Base-by-base conservation (phyloP, 1,139 yeast species). In the Scheffersomyces quercinus region DNA sequence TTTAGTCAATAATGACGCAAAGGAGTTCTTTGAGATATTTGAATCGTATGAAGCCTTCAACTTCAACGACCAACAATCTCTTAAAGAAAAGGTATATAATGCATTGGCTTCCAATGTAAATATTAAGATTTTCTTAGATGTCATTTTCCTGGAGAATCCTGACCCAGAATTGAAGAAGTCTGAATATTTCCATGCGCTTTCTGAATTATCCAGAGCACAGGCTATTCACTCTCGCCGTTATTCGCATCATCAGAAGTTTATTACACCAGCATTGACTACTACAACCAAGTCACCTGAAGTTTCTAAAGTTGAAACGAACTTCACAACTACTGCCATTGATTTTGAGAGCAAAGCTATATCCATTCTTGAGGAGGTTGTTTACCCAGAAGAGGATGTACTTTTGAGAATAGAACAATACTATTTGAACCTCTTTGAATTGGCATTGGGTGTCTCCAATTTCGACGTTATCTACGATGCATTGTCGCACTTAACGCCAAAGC, bases 181-280 rank as follows among this genome's bases (percentile, higher is more conserved):
- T 1, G 59, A 63, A 29, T 73, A 70, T 53, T 73, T 52, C 49
- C 75, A 72, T 50, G 54, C 65, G 20, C 61, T 73, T 34, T 62
- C 74, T 4, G 55, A 56, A 37, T 57, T 70, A 35, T 58, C 68
- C 4, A 58, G 60, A 37, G 43, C 55, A 10, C 66, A 60, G 45
- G 53, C 52, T 3, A 29, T 36, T 13, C 39, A 28, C 28, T 31
- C 20, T 7, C 36, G 42, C 29, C 48, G 36, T 29, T 39, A 43
- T 29, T 35, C 45, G 9, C 45, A 42, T 26, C 34, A 35, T 9
- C 41, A 40, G 14, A 42, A 50, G 31, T 31, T 44, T 13, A 37
- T 44, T 11, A 38, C 36, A 9, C 41, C 47, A 11, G 28, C 39
- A 29, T 37, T 29, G 26, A 29, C 31, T 13, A 39, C 34, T 47